Base-by-base conservation (phyloP, 164 flowering plant genomes). In the Brasenia schreberi region DNA sequence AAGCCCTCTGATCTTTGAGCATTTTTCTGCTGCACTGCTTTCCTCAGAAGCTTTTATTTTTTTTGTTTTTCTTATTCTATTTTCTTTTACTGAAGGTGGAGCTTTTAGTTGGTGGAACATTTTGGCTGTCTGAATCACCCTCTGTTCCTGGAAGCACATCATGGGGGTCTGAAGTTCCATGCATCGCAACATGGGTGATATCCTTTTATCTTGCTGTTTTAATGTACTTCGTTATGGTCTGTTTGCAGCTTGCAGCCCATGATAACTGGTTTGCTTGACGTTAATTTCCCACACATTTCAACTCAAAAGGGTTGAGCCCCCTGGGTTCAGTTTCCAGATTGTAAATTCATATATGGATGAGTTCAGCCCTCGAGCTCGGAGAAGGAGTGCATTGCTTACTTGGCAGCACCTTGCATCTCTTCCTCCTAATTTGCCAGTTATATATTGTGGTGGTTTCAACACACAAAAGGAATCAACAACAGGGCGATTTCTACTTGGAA, bases 361-460 rank as follows among this genome's bases (percentile, higher is more conserved):
- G 75, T 68, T 79, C 63, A 88, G 94, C 76, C 85, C 93, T 69
- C 97, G 96, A 69, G 94, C 98, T 39, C 96, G 96, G 64, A 83
- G 98, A 69, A 75, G 98, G 77, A 84, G 97, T 77, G 98, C 98
- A 68, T 77, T 93, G 72, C 90, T 93, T 42, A 93, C 97, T 65
- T 93, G 98, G 98, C 98, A 93, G 74, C 97, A 93, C 69, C 89
- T 93, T 70, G 98, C 98, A 61, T 93, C 98, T 59, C 78, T 93
- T 64, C 97, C 98, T 73, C 98, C 98, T 43, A 86, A 79, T 79
- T 75, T 93, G 75, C 96, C 98, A 6, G 98, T 88, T 68, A 77
- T 90, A n/a, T 90, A 93, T 59, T 86, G 94, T 83, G 98, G 98
- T 73, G 98, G 97, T 72, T 93, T 93, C 73, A 93, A 93, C 76